Base-by-base conservation (phyloP, 495 filamentous ascomycete species). In the Stereocaulon alpinum region DNA sequence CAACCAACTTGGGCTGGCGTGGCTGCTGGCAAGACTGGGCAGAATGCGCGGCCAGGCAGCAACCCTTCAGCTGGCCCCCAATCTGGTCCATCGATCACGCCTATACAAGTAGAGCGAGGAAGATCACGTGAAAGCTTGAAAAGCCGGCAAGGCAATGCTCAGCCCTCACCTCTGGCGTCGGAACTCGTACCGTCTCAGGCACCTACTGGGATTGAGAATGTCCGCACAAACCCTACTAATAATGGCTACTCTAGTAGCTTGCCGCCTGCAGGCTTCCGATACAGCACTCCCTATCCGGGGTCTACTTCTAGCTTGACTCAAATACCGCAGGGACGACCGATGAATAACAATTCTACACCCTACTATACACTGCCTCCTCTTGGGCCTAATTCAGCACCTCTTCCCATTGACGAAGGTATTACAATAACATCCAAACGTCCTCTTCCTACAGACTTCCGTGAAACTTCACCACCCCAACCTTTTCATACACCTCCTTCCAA, bases 91-190 rank as follows among this genome's bases (percentile, higher is more conserved):
- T 12, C 68, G 64, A n/a, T 64, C 50, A 18, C 53, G 45, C 55
- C 58, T 59, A 45, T 49, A n/a, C 58, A 59, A 17, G 24, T 73
- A 30, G 70, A 68, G 29, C 68, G 66, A 55, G 71, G 69, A 29
- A 59, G 67, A n/a, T 75, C 75, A 18, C 64, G 54, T 1, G 74
- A 76, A 42, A 73, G 72, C 15, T 59, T 75, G 7, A 60, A 68
- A 42, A 64, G 61, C 40, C 58, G 68, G 30, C 57, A 60, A 52
- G 67, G 66, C 42, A 68, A 71, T 56, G 29, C 65, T 12, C 68
- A 67, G 43, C 63, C 67, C 0, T 74, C 74, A 6, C 72, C 74
- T 1, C 58, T 76, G 15, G 62, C 69, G 7, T 64, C 63, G 0
- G 75, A 78, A 27, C 61, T 72, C 55, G 59, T 64, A 22, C 60